A percentile compares a stretch with the other conserved stretches of the same genome.
phyloP scores from a whole-genome alignment of 345 rosid genomes.

The Rhodamnia rubescens region DNA sequence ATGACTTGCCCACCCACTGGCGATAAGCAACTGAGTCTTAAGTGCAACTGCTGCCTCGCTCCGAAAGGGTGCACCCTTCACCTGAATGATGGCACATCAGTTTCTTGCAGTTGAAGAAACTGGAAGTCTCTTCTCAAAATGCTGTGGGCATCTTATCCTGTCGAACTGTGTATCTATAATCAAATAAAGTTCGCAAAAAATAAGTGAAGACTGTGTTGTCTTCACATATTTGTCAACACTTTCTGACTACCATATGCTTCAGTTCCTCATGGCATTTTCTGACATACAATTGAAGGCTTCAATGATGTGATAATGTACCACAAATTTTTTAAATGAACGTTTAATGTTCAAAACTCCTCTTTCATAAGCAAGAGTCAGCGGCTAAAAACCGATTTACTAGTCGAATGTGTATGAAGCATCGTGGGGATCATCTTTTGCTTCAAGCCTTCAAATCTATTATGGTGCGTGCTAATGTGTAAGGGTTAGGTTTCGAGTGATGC shows the following conservation, averaged over 20 bases:
- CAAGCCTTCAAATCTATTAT: background rate
- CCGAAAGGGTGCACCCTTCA: slow-evolving; percentile 42
- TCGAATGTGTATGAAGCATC: background rate
- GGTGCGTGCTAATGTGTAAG: background rate
- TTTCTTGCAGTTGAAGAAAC: slow-evolving; percentile 2
- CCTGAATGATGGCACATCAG: slow-evolving; percentile 22
- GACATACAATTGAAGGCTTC: background rate
- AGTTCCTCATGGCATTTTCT: background rate
- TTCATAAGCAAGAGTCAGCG: background rate
- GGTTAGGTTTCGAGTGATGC: background rate
- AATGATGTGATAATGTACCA: background rate
- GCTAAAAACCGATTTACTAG: background rate
- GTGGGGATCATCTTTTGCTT: background rate
- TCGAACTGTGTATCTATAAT: background rate
- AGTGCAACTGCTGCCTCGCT: slow-evolving; percentile 48
- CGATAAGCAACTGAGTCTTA: slow-evolving; percentile 13
- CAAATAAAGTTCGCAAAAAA: background rate
- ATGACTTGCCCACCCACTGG: slow-evolving; percentile 38
- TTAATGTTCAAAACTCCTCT: background rate
- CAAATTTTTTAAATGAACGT: background rate
- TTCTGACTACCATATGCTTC: background rate
- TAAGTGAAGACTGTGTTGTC: background rate
- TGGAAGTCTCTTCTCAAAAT: background rate
- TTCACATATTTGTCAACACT: background rate
- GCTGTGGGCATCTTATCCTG: background rate